Conservation (phyloP, 1,139 yeast species). For the Nakaseomyces kungkrabaensis region DNA sequence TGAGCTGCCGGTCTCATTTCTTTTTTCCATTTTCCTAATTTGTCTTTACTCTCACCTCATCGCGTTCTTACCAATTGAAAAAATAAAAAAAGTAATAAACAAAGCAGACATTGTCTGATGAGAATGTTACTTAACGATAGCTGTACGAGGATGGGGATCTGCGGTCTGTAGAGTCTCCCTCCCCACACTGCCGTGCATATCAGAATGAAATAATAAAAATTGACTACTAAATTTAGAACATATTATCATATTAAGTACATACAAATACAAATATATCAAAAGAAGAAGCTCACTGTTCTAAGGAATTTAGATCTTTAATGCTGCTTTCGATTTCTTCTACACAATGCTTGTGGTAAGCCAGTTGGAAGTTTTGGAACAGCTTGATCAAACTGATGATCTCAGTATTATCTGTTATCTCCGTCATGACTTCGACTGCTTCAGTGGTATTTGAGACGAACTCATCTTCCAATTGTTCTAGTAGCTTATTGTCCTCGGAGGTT, state of each 20-base stretch:
- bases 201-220: not conserved
- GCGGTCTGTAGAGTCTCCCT: not conserved
- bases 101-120: no score
- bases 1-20: no score
- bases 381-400: conserved; percentile 54
- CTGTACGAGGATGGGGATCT: not conserved
- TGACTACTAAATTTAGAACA: not conserved
- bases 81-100: not conserved
- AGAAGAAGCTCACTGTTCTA: conserved; percentile 14
- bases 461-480: conserved; percentile 58
- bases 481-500: conserved; percentile 13
- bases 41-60: no score
- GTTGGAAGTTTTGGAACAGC: conserved; percentile 55
- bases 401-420: conserved; percentile 55
- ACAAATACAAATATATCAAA: not conserved
- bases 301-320: conserved; percentile 34
- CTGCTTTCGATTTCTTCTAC: conserved; percentile 36
- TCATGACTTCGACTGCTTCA: conserved; percentile 68
- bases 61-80: no score
- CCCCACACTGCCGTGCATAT: not conserved
- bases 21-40: no score
- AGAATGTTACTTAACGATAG: not conserved
- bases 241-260: not conserved
- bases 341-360: conserved; percentile 53
- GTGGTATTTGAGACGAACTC: conserved; percentile 70